A percentile compares a stretch with the other conserved stretches of the same genome.
These are phyloP conservation scores for Hypoxylon sp. DNA, from an alignment of 2,329 filamentous ascomycete genomes.

Conservation along the genomic window DNA sequence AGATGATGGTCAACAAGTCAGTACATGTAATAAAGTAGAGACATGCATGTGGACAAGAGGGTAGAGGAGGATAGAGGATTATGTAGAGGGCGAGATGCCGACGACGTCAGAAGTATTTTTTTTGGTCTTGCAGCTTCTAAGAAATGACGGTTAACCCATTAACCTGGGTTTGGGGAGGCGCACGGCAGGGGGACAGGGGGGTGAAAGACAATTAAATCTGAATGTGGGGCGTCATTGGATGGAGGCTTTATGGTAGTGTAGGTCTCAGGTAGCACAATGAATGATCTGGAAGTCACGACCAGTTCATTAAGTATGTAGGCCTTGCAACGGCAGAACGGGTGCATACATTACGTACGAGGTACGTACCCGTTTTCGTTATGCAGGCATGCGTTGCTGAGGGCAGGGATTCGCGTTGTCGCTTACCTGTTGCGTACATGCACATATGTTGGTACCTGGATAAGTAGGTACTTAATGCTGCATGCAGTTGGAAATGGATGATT, in stretches of 20 bases:
- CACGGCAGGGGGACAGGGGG: constrained; percentile 8
- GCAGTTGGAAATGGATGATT: background rate
- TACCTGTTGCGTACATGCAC: no score
- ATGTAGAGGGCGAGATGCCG: background rate
- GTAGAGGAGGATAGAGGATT: background rate
- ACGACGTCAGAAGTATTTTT: background rate
- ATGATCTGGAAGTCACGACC: constrained; percentile 26
- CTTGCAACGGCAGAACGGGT: background rate
- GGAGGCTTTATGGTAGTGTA: background rate
- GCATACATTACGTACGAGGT: background rate
- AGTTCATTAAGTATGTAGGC: constrained; percentile 9
- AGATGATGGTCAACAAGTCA: background rate
- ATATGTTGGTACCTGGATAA: background rate
- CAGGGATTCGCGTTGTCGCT: no score
- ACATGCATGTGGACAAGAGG: background rate
- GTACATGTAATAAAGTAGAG: constrained; percentile 1
- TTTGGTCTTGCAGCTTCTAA: constrained; percentile 12
- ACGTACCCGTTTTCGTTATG: background rate
- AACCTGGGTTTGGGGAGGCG: constrained; percentile 16
- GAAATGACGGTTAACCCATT: constrained; percentile 15
- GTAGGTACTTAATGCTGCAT: background rate
- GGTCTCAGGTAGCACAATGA: constrained; percentile 14
- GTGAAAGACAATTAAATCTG: constrained; percentile 26
- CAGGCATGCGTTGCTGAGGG: background rate
- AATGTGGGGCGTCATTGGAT: constrained; percentile 34